These are phyloP conservation scores for Silene noctiflora DNA, from an alignment of 179 eudicot species.

Conservation along the genomic window DNA sequence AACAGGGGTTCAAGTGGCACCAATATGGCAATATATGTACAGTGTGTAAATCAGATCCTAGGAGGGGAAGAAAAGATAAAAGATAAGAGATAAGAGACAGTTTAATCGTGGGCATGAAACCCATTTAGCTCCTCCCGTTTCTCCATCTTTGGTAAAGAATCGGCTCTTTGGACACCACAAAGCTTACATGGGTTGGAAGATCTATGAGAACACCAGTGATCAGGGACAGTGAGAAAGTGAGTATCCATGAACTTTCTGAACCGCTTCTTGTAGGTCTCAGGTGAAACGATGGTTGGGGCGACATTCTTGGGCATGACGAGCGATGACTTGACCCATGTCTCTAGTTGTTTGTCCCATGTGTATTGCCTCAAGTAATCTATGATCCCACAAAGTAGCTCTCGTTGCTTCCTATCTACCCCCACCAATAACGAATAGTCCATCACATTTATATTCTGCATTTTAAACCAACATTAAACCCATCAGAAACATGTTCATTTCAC, in stretches of 20 bases:
- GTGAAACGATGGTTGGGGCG: slow-evolving; percentile 80
- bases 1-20: slow-evolving; percentile 21
- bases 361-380: slow-evolving; percentile 86
- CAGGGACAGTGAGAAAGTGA: slow-evolving; percentile 75
- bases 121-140: slow-evolving; percentile 33
- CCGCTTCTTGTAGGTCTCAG: slow-evolving; percentile 74
- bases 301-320: slow-evolving; percentile 75
- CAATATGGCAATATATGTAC: slow-evolving; percentile 29
- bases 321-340: slow-evolving; percentile 84
- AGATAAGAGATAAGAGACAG: not conserved
- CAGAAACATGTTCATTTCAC: not conserved
- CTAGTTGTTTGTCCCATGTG: slow-evolving; percentile 94
- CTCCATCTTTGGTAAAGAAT: slow-evolving; percentile 25
- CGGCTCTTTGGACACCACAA: slow-evolving; percentile 40
- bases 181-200: slow-evolving; percentile 68
- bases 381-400: slow-evolving; percentile 85
- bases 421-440: slow-evolving; percentile 97
- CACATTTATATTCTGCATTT: slow-evolving; percentile 67
- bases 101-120: slow-evolving; percentile 19
- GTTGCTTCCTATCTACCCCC: slow-evolving; percentile 64
- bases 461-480: not conserved
- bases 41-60: slow-evolving; percentile 16
- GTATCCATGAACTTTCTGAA: slow-evolving; percentile 85
- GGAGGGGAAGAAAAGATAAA: not conserved
- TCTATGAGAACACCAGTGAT: slow-evolving; percentile 80